phyloP scores from a whole-genome alignment of 345 rosid genomes.

The Physaria fendleri region DNA sequence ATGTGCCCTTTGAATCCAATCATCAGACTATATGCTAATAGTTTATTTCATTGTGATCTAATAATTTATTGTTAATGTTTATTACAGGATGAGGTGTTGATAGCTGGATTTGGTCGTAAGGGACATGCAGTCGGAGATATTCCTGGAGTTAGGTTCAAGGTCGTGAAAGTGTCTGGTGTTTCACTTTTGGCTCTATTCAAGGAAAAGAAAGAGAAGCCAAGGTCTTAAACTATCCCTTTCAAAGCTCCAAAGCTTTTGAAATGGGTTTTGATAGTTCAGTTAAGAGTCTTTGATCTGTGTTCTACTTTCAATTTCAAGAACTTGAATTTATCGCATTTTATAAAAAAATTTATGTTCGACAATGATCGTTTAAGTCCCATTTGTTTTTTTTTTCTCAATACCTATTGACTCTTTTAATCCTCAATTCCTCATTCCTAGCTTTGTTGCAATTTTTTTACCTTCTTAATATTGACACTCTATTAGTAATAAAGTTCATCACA shows the following conservation, averaged over 20 bases:
- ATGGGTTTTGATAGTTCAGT: slow-evolving; percentile 23
- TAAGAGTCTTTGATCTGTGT: neutral
- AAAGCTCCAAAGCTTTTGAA: neutral
- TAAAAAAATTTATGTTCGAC: no score
- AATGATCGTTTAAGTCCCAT: no score
- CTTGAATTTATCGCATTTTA: no score
- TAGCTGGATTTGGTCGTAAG: slow-evolving; percentile 70
- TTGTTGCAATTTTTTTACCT: no score
- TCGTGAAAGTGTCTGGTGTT: slow-evolving; percentile 69
- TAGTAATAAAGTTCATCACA: no score
- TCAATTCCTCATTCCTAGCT: no score
- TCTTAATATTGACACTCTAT: no score
- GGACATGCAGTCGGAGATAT: slow-evolving; percentile 79
- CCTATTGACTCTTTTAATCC: no score
- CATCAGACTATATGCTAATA: fast-evolving
- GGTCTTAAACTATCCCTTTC: slow-evolving; percentile 23
- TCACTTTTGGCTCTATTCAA: slow-evolving; percentile 59
- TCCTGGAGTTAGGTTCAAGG: slow-evolving; percentile 82
- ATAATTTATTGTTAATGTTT: neutral
- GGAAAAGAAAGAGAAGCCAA: slow-evolving; percentile 49
- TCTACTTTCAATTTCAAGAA: slow-evolving; percentile 3
- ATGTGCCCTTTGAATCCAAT: no score
- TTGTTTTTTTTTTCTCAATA: no score
- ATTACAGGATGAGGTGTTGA: slow-evolving; percentile 61
- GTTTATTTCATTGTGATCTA: neutral